Base-by-base conservation (phyloP, 140 eudicot species). In the Anethum foeniculum region DNA sequence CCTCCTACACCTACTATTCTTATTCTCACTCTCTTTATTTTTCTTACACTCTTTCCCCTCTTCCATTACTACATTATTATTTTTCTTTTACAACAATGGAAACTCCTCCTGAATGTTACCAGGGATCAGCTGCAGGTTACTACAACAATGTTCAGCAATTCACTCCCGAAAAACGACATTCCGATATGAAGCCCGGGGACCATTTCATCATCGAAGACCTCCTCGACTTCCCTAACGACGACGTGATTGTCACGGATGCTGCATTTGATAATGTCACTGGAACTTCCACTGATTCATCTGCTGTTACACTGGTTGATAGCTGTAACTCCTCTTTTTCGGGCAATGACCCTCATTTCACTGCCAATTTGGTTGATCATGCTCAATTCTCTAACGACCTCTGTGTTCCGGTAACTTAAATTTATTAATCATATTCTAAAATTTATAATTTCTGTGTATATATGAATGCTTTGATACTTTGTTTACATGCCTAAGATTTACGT, bases 161-260 rank as follows among this genome's bases (percentile, higher is more conserved):
- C 86, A 46, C 89, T 1, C 80, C 85, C 4, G 94, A 92, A 54
- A 88, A 84, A 44, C 86, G 84, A 51, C 82, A 77, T 54, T 82
- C 89, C 73, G 91, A 89, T 16, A 46, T 79, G 72, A 80, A 83
- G 62, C 84, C 75, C 82, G 88, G 82, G 12, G 93, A 93, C 72
- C 87, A 87, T 80, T 94, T 94, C 82, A 49, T 82, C 85, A 83
- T 94, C 39, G 98, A 94, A 7, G 98, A 92, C 87, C 98, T 94
- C 75, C 90, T 94, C n/a, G 94, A 94, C 84, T 86, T 89, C 71
- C 93, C 98, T 12, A 86, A 86, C 77, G 97, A 90, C 7, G 97
- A 89, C 44, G 79, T 69, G 19, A 32, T 77, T 15, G 84, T 67
- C 30, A 34, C 71, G 21, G 73, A 76, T 18, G 81, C 73, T 7